Percentiles rank a stretch among this genome's conserved stretches.
Conservation (phyloP, 1,284 basidiomycete genomes). For the Leccinum glutinopallens region DNA sequence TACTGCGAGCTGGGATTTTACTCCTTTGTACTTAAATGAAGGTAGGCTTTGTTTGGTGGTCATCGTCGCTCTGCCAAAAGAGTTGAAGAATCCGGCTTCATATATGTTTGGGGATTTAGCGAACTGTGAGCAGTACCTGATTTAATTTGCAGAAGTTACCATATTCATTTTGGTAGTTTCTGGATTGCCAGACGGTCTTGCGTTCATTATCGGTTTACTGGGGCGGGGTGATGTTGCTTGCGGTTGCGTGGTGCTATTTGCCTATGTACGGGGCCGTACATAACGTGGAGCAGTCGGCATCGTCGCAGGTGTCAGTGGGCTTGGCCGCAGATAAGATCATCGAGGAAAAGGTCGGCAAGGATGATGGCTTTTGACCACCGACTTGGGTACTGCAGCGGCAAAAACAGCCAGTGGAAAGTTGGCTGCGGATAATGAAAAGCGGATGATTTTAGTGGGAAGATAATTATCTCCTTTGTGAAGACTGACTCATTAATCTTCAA, state of each 20-base stretch:
- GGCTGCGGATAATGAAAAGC: no score
- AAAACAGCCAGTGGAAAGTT: no score
- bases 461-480: no score
- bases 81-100: conserved; percentile 45
- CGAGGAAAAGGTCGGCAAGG: not conserved
- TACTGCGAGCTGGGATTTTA: conserved; percentile 32
- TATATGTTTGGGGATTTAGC: conserved; percentile 39
- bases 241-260: no score
- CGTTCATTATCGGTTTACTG: conserved; percentile 52
- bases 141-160: not conserved
- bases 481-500: no score
- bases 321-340: not conserved
- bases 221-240: no score
- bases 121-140: conserved; percentile 35
- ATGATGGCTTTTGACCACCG: not conserved
- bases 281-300: conserved; percentile 11
- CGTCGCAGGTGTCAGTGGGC: not conserved
- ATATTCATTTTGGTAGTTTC: conserved; percentile 37
- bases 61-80: conserved; percentile 47
- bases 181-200: conserved; percentile 49
- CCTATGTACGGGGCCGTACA: conserved; percentile 20
- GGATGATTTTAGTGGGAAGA: no score
- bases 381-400: no score
- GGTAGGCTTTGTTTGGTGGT: conserved; percentile 44
- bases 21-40: conserved; percentile 1